phyloP scores from a whole-genome alignment of 1,139 yeast genomes.

The Williopsis jadinii region DNA sequence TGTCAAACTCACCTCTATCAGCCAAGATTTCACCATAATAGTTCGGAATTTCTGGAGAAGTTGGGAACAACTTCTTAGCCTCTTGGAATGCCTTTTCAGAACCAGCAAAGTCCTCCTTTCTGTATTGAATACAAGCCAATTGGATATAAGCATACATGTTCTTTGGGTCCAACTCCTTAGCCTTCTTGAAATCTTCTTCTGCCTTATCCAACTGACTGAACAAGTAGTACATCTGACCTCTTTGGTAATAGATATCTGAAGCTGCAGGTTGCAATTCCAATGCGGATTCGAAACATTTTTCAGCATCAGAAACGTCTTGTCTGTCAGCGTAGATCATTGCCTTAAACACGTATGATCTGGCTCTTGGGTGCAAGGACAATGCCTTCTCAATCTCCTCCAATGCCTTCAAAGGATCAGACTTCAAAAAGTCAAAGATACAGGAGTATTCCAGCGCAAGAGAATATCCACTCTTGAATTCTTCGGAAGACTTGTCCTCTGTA shows the following conservation, averaged over 20 bases:
- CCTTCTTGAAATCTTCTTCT: conserved; percentile 65
- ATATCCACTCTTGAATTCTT: conserved; percentile 31
- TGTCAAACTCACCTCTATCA: conserved; percentile 66
- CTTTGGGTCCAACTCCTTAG: conserved; percentile 64
- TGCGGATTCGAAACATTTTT: conserved; percentile 57
- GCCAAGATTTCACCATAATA: conserved; percentile 92
- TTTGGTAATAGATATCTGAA: conserved; percentile 85
- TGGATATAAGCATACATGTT: conserved; percentile 87
- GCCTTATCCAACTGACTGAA: conserved; percentile 73
- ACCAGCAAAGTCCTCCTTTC: conserved; percentile 56
- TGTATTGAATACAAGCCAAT: conserved; percentile 87
- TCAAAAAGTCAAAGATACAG: conserved; percentile 79
- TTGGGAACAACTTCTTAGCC: conserved; percentile 74
- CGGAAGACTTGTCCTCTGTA: conserved; percentile 19
- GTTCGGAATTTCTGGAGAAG: conserved; percentile 88
- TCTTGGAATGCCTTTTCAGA: conserved; percentile 66
- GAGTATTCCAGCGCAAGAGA: conserved; percentile 79
- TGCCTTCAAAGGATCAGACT: conserved; percentile 60
- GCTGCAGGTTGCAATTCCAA: conserved; percentile 59
- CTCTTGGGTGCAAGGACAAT: conserved; percentile 63
- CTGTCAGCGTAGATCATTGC: conserved; percentile 83
- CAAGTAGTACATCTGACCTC: conserved; percentile 86
- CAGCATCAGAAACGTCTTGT: conserved; percentile 52
- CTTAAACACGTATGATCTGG: conserved; percentile 76
- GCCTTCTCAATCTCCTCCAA: conserved; percentile 44